Percentiles rank a stretch among this genome's conserved stretches.
Evolutionary conservation across 2,329 filamentous ascomycete species (phyloP).

Genomic region (Aspergillus fischeri): DNA sequence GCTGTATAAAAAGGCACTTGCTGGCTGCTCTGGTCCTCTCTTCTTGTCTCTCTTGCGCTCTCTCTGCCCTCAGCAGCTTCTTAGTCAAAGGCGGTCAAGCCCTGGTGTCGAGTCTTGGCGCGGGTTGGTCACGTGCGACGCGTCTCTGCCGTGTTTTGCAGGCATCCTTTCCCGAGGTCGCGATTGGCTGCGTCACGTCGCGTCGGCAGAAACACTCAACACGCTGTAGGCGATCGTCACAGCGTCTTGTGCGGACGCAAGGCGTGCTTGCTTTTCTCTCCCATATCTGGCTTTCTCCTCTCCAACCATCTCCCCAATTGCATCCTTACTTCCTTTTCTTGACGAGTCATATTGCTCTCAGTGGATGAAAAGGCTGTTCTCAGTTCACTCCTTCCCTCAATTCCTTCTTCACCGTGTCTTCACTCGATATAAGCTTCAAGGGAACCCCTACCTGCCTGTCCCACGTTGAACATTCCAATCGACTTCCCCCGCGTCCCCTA

Average conservation of each 20-base stretch:
- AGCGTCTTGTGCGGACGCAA: constrained; percentile 31
- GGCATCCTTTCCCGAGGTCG: constrained; percentile 15
- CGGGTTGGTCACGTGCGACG: constrained; percentile 20
- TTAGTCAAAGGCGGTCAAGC: not conserved
- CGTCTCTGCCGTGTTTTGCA: constrained; percentile 27
- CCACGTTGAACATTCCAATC: constrained; percentile 27
- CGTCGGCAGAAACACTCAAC: constrained; percentile 30
- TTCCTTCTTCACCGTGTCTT: constrained; percentile 2
- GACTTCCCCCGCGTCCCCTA: constrained; percentile 20
- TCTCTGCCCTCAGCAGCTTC: not conserved
- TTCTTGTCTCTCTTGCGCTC: not conserved
- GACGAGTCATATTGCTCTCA: not conserved
- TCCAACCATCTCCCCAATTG: constrained; percentile 14
- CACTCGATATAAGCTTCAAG: not conserved
- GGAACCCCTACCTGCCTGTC: constrained; percentile 3
- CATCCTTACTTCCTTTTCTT: constrained; percentile 14
- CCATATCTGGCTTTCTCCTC: constrained; percentile 5
- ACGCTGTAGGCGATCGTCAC: constrained; percentile 23
- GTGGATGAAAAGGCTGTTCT: constrained; percentile 1
- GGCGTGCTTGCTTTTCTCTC: constrained; percentile 23
- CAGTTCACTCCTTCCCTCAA: constrained; percentile 12
- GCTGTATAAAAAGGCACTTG: constrained; percentile 24
- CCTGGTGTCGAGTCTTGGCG: constrained; percentile 9
- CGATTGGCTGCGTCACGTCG: constrained; percentile 40
- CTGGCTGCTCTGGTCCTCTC: constrained; percentile 2